A percentile compares a stretch with the other conserved stretches of the same genome.
Evolutionary conservation across 805 yeast genomes (phyloP).

Genomic region (Sugiyamaella smithiae): DNA sequence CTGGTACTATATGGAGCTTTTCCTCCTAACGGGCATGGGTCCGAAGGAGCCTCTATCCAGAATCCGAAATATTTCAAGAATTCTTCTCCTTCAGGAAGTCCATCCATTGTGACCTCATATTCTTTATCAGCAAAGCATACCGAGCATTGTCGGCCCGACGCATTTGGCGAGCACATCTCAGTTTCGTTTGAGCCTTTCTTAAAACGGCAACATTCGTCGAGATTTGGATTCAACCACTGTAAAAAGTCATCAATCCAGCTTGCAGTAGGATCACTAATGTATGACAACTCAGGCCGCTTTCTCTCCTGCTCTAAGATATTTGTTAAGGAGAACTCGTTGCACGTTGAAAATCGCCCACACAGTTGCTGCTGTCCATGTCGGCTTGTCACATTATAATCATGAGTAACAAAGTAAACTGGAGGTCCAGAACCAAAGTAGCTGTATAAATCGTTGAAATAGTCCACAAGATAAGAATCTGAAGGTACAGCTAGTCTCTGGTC

Average conservation of each 20-base stretch:
- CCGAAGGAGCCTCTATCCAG: slow-evolving; percentile 84
- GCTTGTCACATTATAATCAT: slow-evolving; percentile 59
- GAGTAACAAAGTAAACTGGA: slow-evolving; percentile 83
- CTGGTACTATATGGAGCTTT: slow-evolving; percentile 82
- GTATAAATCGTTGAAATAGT: slow-evolving; percentile 75
- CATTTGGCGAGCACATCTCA: slow-evolving; percentile 63
- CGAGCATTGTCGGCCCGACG: slow-evolving; percentile 69
- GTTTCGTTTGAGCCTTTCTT: slow-evolving; percentile 47
- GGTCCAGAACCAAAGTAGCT: slow-evolving; percentile 81
- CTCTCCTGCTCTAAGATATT: slow-evolving; percentile 85
- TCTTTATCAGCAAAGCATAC: slow-evolving; percentile 63
- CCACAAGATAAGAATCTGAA: slow-evolving; percentile 70
- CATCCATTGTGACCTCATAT: slow-evolving; percentile 74
- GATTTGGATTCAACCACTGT: slow-evolving; percentile 79
- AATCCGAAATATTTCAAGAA: slow-evolving; percentile 69
- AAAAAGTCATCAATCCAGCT: slow-evolving; percentile 93
- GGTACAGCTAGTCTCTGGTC: slow-evolving; percentile 92
- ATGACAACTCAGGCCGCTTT: slow-evolving; percentile 58
- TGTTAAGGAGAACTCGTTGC: slow-evolving; percentile 73
- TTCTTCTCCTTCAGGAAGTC: slow-evolving; percentile 72
- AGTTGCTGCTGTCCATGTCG: slow-evolving; percentile 64
- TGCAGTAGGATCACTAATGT: slow-evolving; percentile 77
- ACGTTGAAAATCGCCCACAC: slow-evolving; percentile 86
- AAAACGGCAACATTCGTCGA: slow-evolving; percentile 81
- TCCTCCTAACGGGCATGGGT: slow-evolving; percentile 93